A percentile compares a stretch with the other conserved stretches of the same genome.
These are phyloP conservation scores for Mortierella sp. DNA, from an alignment of 371 early-diverging fungal genomes.

Conservation along the genomic window DNA sequence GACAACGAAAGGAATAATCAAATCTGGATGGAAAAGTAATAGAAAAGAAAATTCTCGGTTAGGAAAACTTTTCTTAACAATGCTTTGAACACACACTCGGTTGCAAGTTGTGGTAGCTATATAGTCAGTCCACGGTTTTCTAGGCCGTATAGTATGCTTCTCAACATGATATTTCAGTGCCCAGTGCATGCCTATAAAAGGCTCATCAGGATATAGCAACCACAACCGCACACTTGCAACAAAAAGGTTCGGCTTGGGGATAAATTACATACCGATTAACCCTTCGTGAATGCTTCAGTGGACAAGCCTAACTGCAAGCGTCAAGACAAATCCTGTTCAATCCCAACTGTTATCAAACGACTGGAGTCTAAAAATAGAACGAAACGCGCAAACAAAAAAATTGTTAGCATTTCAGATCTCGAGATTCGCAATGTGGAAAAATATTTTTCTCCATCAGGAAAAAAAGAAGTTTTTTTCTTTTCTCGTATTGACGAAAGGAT, in stretches of 20 bases:
- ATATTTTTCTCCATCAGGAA: not conserved
- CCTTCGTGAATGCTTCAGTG: not conserved
- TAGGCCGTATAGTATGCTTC: conserved; percentile 62
- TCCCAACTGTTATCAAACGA: not conserved
- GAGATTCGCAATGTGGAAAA: conserved; percentile 4
- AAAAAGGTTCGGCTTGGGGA: not conserved
- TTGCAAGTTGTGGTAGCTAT: not conserved
- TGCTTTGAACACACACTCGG: not conserved
- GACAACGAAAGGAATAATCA: not conserved
- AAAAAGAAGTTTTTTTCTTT: conserved; percentile 1
- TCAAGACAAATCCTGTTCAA: not conserved
- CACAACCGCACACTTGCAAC: not conserved
- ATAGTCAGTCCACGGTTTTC: conserved; percentile 61
- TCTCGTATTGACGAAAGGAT: conserved; percentile 2
- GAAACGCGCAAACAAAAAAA: conserved; percentile 2
- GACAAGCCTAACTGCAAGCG: not conserved
- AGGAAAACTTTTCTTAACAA: not conserved
- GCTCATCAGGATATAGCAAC: conserved; percentile 44
- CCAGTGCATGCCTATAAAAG: conserved; percentile 61
- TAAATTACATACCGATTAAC: not conserved
- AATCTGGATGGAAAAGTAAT: not conserved
- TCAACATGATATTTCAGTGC: conserved; percentile 61
- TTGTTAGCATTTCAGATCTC: conserved; percentile 12
- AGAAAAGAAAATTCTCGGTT: not conserved
- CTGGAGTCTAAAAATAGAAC: not conserved